Percentiles rank a stretch among this genome's conserved stretches.
These are phyloP conservation scores for Penicillium lividum DNA, from an alignment of 495 filamentous ascomycete species.

Conservation along the genomic window DNA sequence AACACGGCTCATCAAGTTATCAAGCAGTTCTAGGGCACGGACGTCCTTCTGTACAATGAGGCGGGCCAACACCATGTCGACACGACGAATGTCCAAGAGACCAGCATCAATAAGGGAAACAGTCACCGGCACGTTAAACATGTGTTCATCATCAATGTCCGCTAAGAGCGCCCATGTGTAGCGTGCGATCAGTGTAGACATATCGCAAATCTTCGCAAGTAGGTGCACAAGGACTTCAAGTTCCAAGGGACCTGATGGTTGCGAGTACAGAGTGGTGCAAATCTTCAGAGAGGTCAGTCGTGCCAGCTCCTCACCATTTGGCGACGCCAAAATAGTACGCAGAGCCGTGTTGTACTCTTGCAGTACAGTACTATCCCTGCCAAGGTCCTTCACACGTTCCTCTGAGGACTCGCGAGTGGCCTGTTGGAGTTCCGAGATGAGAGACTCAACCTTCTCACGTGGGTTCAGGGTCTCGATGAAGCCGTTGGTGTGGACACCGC, in stretches of 20 bases:
- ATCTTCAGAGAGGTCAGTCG: conserved; percentile 68
- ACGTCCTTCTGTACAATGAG: conserved; percentile 67
- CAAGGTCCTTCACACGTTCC: conserved; percentile 69
- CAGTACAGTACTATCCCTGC: conserved; percentile 61
- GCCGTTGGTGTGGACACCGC: conserved; percentile 56
- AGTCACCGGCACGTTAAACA: conserved; percentile 78
- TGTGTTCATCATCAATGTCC: conserved; percentile 66
- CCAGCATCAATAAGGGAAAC: conserved; percentile 70
- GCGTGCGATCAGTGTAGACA: conserved; percentile 72
- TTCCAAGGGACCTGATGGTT: conserved; percentile 61
- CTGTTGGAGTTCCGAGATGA: conserved; percentile 70
- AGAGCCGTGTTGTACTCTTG: conserved; percentile 62
- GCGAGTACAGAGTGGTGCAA: conserved; percentile 65
- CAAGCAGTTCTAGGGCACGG: conserved; percentile 71
- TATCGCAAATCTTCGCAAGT: conserved; percentile 75
- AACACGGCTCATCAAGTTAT: conserved; percentile 70
- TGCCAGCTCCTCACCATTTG: conserved; percentile 65
- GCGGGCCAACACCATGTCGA: conserved; percentile 75
- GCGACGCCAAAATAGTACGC: conserved; percentile 49
- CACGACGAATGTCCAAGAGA: conserved; percentile 74
- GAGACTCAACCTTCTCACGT: conserved; percentile 63
- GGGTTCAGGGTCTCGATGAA: conserved; percentile 64
- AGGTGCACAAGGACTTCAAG: conserved; percentile 83
- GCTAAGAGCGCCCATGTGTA: conserved; percentile 66
- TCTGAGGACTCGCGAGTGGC: conserved; percentile 65